These are phyloP conservation scores for Boletellus sp. DNA, from an alignment of 768 basidiomycete genomes.

Conservation along the genomic window DNA sequence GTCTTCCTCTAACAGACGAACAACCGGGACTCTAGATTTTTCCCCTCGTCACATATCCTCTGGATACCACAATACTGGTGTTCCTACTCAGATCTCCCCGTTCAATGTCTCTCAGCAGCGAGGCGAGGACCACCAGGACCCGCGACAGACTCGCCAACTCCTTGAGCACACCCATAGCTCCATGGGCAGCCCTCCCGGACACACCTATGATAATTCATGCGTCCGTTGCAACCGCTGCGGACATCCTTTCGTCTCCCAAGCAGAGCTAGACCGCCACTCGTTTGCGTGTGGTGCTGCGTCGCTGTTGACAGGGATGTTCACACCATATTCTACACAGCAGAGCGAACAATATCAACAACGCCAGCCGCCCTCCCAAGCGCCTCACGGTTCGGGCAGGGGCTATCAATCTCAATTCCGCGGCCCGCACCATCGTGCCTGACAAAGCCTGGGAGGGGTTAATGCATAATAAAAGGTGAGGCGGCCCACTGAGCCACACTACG, in stretches of 20 bases:
- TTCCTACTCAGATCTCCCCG: neutral
- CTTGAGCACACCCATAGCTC: neutral
- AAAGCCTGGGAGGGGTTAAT: no score
- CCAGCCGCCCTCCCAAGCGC: neutral
- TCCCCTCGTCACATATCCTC: neutral
- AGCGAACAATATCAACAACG: neutral
- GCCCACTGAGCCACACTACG: no score
- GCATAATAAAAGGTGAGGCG: no score
- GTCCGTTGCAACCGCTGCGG: slow-evolving; percentile 16
- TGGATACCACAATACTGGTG: neutral
- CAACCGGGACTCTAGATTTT: neutral
- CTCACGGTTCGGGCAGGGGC: neutral
- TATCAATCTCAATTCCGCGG: neutral
- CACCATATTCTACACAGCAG: slow-evolving; percentile 8
- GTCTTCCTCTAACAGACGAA: slow-evolving; percentile 6
- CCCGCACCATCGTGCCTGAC: neutral
- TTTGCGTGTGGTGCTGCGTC: slow-evolving; percentile 11
- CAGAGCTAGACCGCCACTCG: slow-evolving; percentile 9
- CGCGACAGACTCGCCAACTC: neutral
- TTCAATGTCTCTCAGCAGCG: neutral
- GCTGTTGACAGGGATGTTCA: slow-evolving; percentile 11
- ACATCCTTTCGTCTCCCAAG: slow-evolving; percentile 2
- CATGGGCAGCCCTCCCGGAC: neutral
- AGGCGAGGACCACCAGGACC: neutral
- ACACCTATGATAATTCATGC: neutral